These are phyloP conservation scores for Gryganskiella cystojenkinii DNA, from an alignment of 192 early-diverging fungal genomes.

Conservation along the genomic window DNA sequence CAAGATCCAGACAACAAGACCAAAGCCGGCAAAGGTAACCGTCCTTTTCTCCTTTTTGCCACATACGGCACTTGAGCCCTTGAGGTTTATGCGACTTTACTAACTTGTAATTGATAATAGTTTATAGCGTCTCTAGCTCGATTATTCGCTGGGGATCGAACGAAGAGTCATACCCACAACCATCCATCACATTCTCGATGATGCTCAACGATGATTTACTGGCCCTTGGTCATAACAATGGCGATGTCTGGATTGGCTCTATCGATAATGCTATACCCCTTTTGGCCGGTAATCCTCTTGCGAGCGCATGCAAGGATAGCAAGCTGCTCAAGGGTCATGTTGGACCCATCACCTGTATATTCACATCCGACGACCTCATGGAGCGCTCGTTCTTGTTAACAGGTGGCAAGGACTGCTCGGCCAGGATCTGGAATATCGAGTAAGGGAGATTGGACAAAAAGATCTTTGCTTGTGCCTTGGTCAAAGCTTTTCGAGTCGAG, in stretches of 20 bases:
- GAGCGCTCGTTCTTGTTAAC: conserved; percentile 67
- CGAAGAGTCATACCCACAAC: neutral
- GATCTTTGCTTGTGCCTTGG: neutral
- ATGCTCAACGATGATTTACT: conserved; percentile 66
- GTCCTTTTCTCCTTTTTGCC: too few relatives aligned
- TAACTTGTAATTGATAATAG: neutral
- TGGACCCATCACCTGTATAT: conserved; percentile 71
- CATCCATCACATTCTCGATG: conserved; percentile 55
- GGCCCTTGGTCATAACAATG: conserved; percentile 73
- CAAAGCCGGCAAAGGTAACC: neutral
- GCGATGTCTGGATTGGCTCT: conserved; percentile 64
- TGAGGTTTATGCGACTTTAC: too few relatives aligned
- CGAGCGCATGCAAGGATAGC: conserved; percentile 11
- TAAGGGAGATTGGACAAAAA: conserved; percentile 38
- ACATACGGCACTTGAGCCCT: too few relatives aligned
- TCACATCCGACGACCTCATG: conserved; percentile 58
- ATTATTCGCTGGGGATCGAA: conserved; percentile 16
- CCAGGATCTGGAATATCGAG: conserved; percentile 82
- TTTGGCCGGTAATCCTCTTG: conserved; percentile 7
- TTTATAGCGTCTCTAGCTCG: neutral
- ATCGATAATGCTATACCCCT: conserved; percentile 23
- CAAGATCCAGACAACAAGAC: neutral
- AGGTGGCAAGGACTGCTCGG: conserved; percentile 72
- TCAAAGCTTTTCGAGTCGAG: too few relatives aligned
- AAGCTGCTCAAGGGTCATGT: conserved; percentile 58